These are phyloP conservation scores for Magnolia kwangsiensis DNA, from an alignment of 164 flowering plant species.

Conservation along the genomic window DNA sequence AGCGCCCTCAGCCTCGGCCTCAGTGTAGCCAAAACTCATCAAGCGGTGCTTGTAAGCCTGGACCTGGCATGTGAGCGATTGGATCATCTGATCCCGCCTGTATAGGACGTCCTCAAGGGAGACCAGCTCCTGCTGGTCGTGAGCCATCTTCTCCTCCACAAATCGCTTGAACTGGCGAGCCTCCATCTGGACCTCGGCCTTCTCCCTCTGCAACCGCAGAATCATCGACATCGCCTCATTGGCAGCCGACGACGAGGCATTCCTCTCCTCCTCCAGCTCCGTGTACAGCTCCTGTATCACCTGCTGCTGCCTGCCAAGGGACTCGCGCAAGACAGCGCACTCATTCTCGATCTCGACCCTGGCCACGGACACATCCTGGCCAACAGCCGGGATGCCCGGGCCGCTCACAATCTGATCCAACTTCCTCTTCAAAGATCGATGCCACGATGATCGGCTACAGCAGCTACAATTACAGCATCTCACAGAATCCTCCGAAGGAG, in stretches of 20 bases:
- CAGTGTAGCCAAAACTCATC: conserved; percentile 80
- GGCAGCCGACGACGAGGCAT: conserved; percentile 88
- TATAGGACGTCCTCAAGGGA: conserved; percentile 78
- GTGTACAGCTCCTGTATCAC: conserved; percentile 58
- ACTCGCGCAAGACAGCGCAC: conserved; percentile 65
- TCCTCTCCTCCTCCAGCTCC: conserved; percentile 91
- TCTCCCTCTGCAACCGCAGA: conserved; percentile 89
- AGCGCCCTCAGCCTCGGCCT: conserved; percentile 51
- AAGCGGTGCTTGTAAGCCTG: conserved; percentile 85
- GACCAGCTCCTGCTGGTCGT: conserved; percentile 71
- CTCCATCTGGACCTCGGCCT: conserved; percentile 90
- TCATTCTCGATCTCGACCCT: conserved; percentile 80
- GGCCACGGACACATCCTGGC: conserved; percentile 36
- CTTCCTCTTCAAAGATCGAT: conserved; percentile 69
- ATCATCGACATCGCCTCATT: conserved; percentile 98
- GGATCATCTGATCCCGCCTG: conserved; percentile 74
- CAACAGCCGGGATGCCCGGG: conserved; percentile 15
- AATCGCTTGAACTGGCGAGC: conserved; percentile 79
- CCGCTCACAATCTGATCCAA: conserved; percentile 46
- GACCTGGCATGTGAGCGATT: conserved; percentile 70
- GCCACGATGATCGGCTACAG: conserved; percentile 28
- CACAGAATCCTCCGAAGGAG: conserved; percentile 26
- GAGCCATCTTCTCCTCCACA: conserved; percentile 90
- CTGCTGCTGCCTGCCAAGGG: conserved; percentile 65
- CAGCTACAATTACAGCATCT: conserved; percentile 54